Evolutionary conservation across 768 basidiomycete genomes (phyloP).

Genomic region (Pisolithus tinctorius): DNA sequence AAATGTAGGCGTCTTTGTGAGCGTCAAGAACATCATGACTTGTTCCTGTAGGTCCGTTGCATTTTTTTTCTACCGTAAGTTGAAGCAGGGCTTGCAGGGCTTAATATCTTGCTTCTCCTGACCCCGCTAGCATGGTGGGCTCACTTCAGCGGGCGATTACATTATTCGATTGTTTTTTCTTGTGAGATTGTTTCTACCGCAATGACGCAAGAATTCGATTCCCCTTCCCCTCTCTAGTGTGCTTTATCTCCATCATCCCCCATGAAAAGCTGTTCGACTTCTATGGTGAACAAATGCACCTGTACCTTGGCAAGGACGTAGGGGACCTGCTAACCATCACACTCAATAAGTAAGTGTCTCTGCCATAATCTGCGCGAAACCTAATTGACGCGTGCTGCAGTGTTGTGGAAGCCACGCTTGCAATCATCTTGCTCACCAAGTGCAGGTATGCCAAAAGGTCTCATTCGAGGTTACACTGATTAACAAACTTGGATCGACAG

Average conservation of each 20-base stretch:
- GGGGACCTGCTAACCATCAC: constrained; percentile 65
- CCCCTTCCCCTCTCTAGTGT: constrained; percentile 33
- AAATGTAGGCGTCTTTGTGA: constrained; percentile 37
- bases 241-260: constrained; percentile 59
- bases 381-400: constrained; percentile 25
- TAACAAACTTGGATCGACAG: constrained; percentile 23
- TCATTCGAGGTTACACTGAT: neutral
- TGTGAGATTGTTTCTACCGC: constrained; percentile 26
- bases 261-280: constrained; percentile 63
- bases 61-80: constrained; percentile 1
- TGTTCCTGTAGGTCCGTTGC: constrained; percentile 44
- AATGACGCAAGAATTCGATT: neutral
- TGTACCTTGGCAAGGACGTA: constrained; percentile 47
- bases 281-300: constrained; percentile 46
- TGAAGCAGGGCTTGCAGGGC: constrained; percentile 31
- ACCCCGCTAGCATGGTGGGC: constrained; percentile 58
- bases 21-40: constrained; percentile 38
- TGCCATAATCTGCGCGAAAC: neutral
- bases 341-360: constrained; percentile 50
- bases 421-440: constrained; percentile 59
- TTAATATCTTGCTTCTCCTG: constrained; percentile 51
- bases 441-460: constrained; percentile 53
- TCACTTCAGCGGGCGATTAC: constrained; percentile 33
- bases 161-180: constrained; percentile 34
- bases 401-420: constrained; percentile 64